Conservation (phyloP, 1,284 basidiomycete genomes). For the Ganoderma lucidum region DNA sequence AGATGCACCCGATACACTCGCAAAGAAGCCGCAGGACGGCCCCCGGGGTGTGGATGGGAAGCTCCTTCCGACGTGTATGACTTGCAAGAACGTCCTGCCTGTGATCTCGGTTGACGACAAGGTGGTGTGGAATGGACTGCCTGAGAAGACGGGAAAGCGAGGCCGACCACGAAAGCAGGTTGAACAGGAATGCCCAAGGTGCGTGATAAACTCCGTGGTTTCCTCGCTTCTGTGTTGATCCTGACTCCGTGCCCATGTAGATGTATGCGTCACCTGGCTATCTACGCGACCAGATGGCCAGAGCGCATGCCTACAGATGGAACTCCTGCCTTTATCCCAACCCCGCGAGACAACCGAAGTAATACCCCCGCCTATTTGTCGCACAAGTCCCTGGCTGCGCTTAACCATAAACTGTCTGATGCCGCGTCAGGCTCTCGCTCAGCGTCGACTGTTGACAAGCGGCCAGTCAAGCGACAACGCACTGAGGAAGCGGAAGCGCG, state of each 20-base stretch:
- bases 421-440: slow-evolving; percentile 41
- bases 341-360: slow-evolving; percentile 53
- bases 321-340: slow-evolving; percentile 48
- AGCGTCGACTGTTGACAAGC: slow-evolving; percentile 35
- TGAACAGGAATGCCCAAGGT: slow-evolving; percentile 79
- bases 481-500: slow-evolving; percentile 43
- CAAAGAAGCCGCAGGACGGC: slow-evolving; percentile 44
- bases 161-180: slow-evolving; percentile 57
- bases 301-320: slow-evolving; percentile 62
- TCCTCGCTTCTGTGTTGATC: neutral
- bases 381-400: slow-evolving; percentile 54
- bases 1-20: slow-evolving; percentile 35
- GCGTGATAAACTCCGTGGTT: slow-evolving; percentile 33
- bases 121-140: slow-evolving; percentile 74
- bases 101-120: slow-evolving; percentile 76
- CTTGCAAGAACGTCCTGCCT: slow-evolving; percentile 72
- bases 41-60: slow-evolving; percentile 42
- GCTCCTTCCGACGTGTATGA: slow-evolving; percentile 66
- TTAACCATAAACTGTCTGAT: slow-evolving; percentile 63
- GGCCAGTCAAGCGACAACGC: slow-evolving; percentile 41
- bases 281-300: slow-evolving; percentile 77
- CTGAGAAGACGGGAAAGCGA: slow-evolving; percentile 51
- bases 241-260: slow-evolving; percentile 44
- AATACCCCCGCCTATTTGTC: slow-evolving; percentile 57
- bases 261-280: slow-evolving; percentile 79